Conservation (phyloP, 2,329 filamentous ascomycete species). For the Fusarium anthophilum region DNA sequence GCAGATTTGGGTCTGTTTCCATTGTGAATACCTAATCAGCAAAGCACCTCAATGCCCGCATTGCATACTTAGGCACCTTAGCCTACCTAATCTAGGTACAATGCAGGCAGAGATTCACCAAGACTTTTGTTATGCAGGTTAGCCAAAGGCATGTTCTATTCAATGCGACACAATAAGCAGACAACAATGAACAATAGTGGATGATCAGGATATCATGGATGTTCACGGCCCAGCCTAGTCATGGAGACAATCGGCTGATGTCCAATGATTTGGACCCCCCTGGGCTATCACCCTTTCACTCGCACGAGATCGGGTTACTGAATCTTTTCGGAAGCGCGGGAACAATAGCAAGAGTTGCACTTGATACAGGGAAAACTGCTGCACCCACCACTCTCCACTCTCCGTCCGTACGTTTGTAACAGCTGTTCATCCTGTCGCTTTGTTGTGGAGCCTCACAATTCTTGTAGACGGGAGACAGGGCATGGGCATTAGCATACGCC, state of each 20-base stretch:
- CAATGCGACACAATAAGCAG: not conserved
- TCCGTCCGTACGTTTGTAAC: conserved; percentile 22
- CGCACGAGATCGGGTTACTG: conserved; percentile 32
- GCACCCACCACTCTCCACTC: not conserved
- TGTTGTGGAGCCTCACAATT: conserved; percentile 24
- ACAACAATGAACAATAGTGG: not conserved
- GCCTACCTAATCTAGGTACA: not conserved
- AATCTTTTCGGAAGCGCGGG: conserved; percentile 23
- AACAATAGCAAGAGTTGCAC: conserved; percentile 8
- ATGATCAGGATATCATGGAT: conserved; percentile 13
- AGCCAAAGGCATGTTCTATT: not conserved
- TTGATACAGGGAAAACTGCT: not conserved
- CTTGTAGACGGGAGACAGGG: not conserved
- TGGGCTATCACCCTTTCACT: conserved; percentile 18
- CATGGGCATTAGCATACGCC: conserved; percentile 27
- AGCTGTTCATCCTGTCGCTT: conserved; percentile 33
- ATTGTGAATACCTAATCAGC: not conserved
- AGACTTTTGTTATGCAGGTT: not conserved
- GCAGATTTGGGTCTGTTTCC: not conserved
- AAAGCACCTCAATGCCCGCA: not conserved
- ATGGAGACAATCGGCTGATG: conserved; percentile 33
- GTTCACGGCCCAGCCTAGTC: conserved; percentile 3
- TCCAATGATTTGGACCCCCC: not conserved
- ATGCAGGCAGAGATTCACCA: not conserved
- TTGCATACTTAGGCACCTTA: not conserved